Evolutionary conservation across 352 stramenopile genomes (phyloP).

Genomic region (Phytophthora rubi): DNA sequence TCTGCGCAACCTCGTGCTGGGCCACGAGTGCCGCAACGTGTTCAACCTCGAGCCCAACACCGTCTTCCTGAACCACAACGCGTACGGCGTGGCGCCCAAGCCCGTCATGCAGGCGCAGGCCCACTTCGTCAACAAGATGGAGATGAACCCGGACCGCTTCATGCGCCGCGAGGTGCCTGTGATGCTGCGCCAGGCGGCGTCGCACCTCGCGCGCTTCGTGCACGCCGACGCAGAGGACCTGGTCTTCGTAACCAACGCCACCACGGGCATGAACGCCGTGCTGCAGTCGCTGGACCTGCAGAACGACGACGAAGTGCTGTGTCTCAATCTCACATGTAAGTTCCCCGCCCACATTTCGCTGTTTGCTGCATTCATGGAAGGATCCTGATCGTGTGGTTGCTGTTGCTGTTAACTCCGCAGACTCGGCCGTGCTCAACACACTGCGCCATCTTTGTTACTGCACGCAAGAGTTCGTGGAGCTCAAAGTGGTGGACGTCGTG

Average conservation of each 20-base stretch:
- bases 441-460: conserved; percentile 86
- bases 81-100: conserved; percentile 76
- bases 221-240: conserved; percentile 78
- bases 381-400: conserved; percentile 13
- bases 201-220: conserved; percentile 71
- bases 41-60: conserved; percentile 85
- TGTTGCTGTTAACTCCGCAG: conserved; percentile 33
- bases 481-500: conserved; percentile 85
- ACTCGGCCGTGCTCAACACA: conserved; percentile 85
- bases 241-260: conserved; percentile 89
- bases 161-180: conserved; percentile 69
- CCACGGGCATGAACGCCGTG: conserved; percentile 85
- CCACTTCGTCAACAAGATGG: conserved; percentile 89
- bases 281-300: conserved; percentile 86
- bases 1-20: conserved; percentile 66
- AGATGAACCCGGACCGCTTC: conserved; percentile 88
- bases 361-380: neutral
- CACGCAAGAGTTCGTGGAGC: conserved; percentile 88
- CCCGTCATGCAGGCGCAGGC: conserved; percentile 83
- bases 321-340: conserved; percentile 86
- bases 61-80: conserved; percentile 87
- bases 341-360: conserved; percentile 19
- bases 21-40: conserved; percentile 68
- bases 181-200: conserved; percentile 68
- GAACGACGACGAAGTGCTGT: conserved; percentile 88